Evolutionary conservation across 2,329 filamentous ascomycete genomes (phyloP), one percentile per base, ranked within the genome.

Genomic region (Trichoderma asperellum): DNA sequence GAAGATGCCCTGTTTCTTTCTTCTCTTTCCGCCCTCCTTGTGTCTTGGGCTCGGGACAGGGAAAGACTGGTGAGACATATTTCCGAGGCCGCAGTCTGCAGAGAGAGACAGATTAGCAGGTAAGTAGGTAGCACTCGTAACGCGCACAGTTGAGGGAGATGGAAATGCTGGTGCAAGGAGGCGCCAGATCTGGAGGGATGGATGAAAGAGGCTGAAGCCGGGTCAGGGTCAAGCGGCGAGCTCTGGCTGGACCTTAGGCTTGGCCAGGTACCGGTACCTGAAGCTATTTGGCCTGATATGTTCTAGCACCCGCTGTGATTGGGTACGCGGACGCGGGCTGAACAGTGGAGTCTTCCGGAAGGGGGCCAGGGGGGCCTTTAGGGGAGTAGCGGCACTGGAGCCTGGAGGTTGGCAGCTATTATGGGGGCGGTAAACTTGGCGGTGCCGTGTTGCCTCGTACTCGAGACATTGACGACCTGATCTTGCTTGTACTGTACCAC

Each of bases 301-400:
- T 49, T 37, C 29, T 59, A 37, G 40, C 40, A 59, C 37, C 29
- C 21, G 37, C 24, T 35, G 16, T 40, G 24, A 35, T 53, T 24
- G 27, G 53, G 27, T 40, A 8, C 24, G 55, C 21, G 49, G 61
- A 57, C 63, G 55, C 63, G 55, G 63, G 63, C 55, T 67, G 55
- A 67, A 52, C 53, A 67, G 63, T 59, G 63, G 63, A 59, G 63
- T 55, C 62, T 65, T 57, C 62, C 62, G 62, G 27, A 52, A 47
- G 62, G 53, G 29, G 55, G 11, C 43, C n/a, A 29, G 43, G 52
- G 52, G 52, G 52, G 24, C 12, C 3, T 55, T 32, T 32, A 27
- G 27, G 52, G 47, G 52, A 18, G 27, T 12, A 8, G 52, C 27
- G 16, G 52, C 27, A 18, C 52, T 32, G 21, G 52, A 55, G 52